Percentiles rank a stretch among this genome's conserved stretches.
Evolutionary conservation across 768 basidiomycete species (phyloP).

Genomic region (Boletus sp.): DNA sequence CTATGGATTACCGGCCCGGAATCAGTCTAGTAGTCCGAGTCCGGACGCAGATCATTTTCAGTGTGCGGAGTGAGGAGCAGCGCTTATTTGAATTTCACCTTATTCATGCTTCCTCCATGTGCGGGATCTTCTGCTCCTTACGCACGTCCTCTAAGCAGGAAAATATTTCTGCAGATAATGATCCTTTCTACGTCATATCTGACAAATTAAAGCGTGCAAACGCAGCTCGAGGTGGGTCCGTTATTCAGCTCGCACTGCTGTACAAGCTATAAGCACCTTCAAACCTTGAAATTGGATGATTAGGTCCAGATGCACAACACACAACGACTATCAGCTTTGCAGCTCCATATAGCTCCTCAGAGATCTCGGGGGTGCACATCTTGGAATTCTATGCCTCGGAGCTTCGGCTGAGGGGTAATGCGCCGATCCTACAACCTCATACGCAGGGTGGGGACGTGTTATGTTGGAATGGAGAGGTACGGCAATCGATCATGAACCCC

Average conservation of each 20-base stretch:
- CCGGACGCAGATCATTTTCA: not conserved
- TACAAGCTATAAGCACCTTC: not conserved
- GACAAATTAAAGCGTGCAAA: constrained; percentile 47
- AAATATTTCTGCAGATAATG: not conserved
- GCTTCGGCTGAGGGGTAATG: constrained; percentile 64
- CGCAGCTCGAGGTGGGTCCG: constrained; percentile 50
- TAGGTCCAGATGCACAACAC: constrained; percentile 68
- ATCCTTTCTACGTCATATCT: constrained; percentile 25
- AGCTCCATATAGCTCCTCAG: not conserved
- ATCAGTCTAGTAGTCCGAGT: not conserved
- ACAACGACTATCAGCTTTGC: constrained; percentile 24
- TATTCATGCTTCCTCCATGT: constrained; percentile 44
- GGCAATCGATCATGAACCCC: constrained; percentile 8
- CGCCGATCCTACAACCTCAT: constrained; percentile 69
- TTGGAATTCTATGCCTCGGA: constrained; percentile 70
- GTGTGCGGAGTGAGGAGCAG: too few species aligned
- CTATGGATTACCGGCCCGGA: too few species aligned
- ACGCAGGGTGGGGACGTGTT: constrained; percentile 52
- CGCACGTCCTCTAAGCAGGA: constrained; percentile 16
- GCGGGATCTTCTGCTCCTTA: constrained; percentile 63
- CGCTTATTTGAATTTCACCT: not conserved
- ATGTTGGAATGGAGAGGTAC: constrained; percentile 87
- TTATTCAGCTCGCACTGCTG: not conserved
- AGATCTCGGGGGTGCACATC: constrained; percentile 21
- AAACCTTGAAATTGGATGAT: not conserved